A percentile compares a stretch with the other conserved stretches of the same genome.
Evolutionary conservation across 768 basidiomycete genomes (phyloP).

Genomic region (Boletus rubroflammeus): DNA sequence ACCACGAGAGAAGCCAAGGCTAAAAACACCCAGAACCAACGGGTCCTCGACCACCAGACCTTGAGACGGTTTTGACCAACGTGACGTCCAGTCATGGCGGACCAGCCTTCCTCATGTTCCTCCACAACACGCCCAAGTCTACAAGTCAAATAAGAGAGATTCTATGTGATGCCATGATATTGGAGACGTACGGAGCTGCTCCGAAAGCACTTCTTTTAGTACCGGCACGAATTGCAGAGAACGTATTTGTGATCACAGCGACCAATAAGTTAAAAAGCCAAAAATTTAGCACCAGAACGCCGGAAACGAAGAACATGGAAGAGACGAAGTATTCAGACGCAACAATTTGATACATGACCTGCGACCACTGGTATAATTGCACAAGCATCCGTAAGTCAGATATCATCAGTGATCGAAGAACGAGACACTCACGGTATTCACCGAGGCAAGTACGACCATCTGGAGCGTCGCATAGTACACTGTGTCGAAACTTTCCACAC

Average conservation of each 20-base stretch:
- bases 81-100: constrained; percentile 43
- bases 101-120: constrained; percentile 65
- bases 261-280: constrained; percentile 93
- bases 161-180: neutral
- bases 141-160: neutral
- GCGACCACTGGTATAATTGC: constrained; percentile 53
- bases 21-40: constrained; percentile 73
- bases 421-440: constrained; percentile 57
- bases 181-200: constrained; percentile 42
- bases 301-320: constrained; percentile 80
- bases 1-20: constrained; percentile 67
- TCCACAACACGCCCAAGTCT: constrained; percentile 44
- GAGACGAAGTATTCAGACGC: constrained; percentile 90
- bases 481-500: constrained; percentile 83
- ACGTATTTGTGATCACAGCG: constrained; percentile 93
- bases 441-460: constrained; percentile 78
- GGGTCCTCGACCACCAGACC: constrained; percentile 53
- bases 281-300: constrained; percentile 85
- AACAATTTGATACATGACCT: constrained; percentile 84
- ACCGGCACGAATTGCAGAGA: constrained; percentile 79
- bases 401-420: neutral
- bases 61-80: constrained; percentile 48
- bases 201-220: constrained; percentile 93
- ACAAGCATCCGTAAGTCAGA: neutral
- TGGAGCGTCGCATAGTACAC: constrained; percentile 80